A percentile compares a stretch with the other conserved stretches of the same genome.
Evolutionary conservation across 2,329 filamentous ascomycete species (phyloP).

Genomic region (Aschersonia sp.): DNA sequence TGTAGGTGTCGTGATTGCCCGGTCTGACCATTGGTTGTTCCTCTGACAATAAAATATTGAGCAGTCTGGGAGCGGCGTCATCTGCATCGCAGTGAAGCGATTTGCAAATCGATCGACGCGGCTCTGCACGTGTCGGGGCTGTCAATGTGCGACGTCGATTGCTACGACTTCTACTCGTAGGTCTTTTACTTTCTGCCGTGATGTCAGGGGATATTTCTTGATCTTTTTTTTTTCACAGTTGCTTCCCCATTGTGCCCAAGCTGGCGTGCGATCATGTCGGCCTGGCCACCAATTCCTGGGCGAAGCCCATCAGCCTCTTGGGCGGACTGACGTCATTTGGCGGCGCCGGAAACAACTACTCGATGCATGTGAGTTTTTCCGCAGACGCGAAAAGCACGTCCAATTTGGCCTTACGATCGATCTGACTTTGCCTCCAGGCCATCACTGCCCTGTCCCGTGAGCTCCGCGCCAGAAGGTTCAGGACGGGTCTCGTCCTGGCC

Average conservation of each 20-base stretch:
- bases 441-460: conserved; percentile 41
- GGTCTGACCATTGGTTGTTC: neutral
- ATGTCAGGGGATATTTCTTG: neutral
- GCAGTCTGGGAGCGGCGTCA: conserved; percentile 48
- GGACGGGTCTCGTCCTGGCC: conserved; percentile 43
- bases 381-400: neutral
- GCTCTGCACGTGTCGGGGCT: conserved; percentile 33
- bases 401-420: too few species aligned
- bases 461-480: conserved; percentile 28
- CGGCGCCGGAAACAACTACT: conserved; percentile 58
- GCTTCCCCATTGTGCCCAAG: conserved; percentile 57
- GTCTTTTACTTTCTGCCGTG: conserved; percentile 1
- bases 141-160: conserved; percentile 35
- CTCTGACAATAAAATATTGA: neutral
- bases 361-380: conserved; percentile 40
- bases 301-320: conserved; percentile 43
- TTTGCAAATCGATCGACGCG: conserved; percentile 41
- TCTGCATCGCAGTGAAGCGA: conserved; percentile 41
- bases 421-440: conserved; percentile 6
- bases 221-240: conserved; percentile 22
- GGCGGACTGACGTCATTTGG: conserved; percentile 56
- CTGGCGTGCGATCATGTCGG: conserved; percentile 46
- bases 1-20: conserved; percentile 20
- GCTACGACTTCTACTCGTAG: conserved; percentile 50
- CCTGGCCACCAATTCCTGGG: conserved; percentile 26